phyloP scores from a whole-genome alignment of 2,329 filamentous ascomycete species.

The Emericellopsis cladophorae region DNA sequence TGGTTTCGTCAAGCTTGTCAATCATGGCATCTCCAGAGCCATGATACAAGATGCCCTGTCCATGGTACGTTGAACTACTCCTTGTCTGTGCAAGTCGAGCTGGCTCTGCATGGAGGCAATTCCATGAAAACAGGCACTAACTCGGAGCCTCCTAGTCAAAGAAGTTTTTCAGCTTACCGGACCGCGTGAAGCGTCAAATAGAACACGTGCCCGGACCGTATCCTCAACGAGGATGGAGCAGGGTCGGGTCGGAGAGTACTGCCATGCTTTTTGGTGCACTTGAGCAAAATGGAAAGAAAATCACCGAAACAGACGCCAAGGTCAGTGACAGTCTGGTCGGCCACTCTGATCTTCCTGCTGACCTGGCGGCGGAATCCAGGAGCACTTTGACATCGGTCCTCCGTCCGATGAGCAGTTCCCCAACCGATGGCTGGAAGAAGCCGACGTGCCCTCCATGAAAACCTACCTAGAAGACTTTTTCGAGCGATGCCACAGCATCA shows the following conservation, averaged over 20 bases:
- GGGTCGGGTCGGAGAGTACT: constrained; percentile 15
- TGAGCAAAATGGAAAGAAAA: background rate
- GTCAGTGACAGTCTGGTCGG: background rate
- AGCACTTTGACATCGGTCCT: background rate
- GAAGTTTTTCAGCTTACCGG: constrained; percentile 9
- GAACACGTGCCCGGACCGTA: constrained; percentile 14
- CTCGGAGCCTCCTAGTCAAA: background rate
- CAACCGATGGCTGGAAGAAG: constrained; percentile 25
- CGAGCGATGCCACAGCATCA: constrained; percentile 13
- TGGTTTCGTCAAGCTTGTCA: constrained; percentile 3
- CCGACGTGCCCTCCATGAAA: constrained; percentile 20
- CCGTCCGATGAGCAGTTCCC: background rate
- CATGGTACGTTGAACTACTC: background rate
- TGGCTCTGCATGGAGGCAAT: background rate
- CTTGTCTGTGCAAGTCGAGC: background rate
- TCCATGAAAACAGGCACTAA: background rate
- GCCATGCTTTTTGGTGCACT: constrained; percentile 11
- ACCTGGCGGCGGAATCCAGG: background rate
- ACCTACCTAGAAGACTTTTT: constrained; percentile 15
- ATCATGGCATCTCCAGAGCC: constrained; percentile 2
- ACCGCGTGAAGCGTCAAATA: constrained; percentile 13
- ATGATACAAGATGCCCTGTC: background rate
- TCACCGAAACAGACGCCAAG: background rate
- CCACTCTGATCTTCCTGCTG: background rate
- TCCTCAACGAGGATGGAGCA: constrained; percentile 16